phyloP scores from a whole-genome alignment of 768 basidiomycete species.

The Lactarius sanguifluus region DNA sequence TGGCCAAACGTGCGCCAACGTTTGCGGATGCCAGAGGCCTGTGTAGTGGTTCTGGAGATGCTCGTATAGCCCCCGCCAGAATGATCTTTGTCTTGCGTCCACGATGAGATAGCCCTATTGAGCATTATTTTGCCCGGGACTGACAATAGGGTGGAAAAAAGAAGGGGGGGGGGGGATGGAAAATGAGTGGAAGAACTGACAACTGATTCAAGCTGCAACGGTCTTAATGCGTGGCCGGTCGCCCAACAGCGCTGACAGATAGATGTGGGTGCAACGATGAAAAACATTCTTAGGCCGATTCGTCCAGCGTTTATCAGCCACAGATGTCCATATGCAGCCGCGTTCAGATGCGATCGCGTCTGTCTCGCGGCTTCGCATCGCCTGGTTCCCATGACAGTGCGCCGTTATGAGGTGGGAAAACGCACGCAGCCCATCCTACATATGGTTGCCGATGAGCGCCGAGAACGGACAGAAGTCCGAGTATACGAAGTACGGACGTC shows the following conservation, averaged over 20 bases:
- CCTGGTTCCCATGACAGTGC: constrained; percentile 17
- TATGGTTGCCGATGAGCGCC: background rate
- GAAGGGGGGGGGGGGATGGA: background rate
- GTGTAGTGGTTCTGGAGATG: background rate
- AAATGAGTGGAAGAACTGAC: background rate
- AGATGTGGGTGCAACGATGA: background rate
- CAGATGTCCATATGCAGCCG: background rate
- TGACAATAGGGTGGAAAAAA: background rate
- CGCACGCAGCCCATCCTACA: background rate
- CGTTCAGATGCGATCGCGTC: background rate
- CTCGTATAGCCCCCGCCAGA: background rate
- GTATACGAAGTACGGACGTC: too few species aligned
- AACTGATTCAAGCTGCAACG: background rate
- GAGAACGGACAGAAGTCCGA: background rate
- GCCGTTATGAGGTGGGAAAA: background rate
- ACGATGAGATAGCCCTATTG: background rate
- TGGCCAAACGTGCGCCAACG: constrained; percentile 14
- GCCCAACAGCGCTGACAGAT: background rate
- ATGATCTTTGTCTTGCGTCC: background rate
- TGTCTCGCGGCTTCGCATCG: too few species aligned
- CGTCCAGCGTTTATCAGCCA: background rate
- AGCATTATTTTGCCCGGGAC: background rate
- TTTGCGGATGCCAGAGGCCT: background rate
- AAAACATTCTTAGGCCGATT: background rate
- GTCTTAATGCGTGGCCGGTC: constrained; percentile 1